Percentiles rank a stretch among this genome's conserved stretches.
phyloP scores from a whole-genome alignment of 2,329 filamentous ascomycete species.

The Trichocomaceae sp. region DNA sequence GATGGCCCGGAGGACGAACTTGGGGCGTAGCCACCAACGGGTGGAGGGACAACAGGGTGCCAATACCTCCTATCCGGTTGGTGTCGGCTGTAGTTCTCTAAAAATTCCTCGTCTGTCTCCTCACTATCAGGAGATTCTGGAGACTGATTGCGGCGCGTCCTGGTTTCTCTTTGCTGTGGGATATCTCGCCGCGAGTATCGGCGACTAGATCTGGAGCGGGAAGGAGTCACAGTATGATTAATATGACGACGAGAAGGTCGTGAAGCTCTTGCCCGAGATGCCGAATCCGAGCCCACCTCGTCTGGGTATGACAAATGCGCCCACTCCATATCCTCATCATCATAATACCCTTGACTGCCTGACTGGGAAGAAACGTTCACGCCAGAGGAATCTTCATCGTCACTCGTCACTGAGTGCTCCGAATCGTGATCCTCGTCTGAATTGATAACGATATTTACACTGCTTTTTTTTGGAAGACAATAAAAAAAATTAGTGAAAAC shows the following conservation, averaged over 20 bases:
- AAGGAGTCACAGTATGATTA: slow-evolving; percentile 33
- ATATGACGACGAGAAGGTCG: slow-evolving; percentile 33
- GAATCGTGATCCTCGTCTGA: slow-evolving; percentile 32
- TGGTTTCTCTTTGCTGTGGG: slow-evolving; percentile 25
- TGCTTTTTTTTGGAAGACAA: slow-evolving; percentile 18
- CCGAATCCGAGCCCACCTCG: slow-evolving; percentile 44
- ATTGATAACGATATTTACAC: slow-evolving; percentile 40
- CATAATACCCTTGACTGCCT: slow-evolving; percentile 35
- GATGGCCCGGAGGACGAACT: slow-evolving; percentile 37
- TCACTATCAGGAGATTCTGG: slow-evolving; percentile 55
- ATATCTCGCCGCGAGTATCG: slow-evolving; percentile 34
- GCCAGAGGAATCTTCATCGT: slow-evolving; percentile 39
- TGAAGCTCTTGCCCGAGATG: slow-evolving; percentile 37
- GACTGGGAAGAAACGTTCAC: slow-evolving; percentile 40
- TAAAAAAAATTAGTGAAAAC: slow-evolving; percentile 10
- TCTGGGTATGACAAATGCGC: slow-evolving; percentile 37
- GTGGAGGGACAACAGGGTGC: slow-evolving; percentile 24
- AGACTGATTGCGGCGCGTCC: slow-evolving; percentile 38
- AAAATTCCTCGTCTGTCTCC: slow-evolving; percentile 60
- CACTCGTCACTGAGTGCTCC: slow-evolving; percentile 33
- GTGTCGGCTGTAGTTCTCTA: slow-evolving; percentile 39
- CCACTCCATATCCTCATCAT: slow-evolving; percentile 32
- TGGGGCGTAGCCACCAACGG: slow-evolving; percentile 31
- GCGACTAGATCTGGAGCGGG: slow-evolving; percentile 31
- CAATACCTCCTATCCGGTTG: slow-evolving; percentile 30